A percentile compares a stretch with the other conserved stretches of the same genome.
Evolutionary conservation across 2,329 filamentous ascomycete species (phyloP).

Genomic region (Sporothrix euskadiensis): DNA sequence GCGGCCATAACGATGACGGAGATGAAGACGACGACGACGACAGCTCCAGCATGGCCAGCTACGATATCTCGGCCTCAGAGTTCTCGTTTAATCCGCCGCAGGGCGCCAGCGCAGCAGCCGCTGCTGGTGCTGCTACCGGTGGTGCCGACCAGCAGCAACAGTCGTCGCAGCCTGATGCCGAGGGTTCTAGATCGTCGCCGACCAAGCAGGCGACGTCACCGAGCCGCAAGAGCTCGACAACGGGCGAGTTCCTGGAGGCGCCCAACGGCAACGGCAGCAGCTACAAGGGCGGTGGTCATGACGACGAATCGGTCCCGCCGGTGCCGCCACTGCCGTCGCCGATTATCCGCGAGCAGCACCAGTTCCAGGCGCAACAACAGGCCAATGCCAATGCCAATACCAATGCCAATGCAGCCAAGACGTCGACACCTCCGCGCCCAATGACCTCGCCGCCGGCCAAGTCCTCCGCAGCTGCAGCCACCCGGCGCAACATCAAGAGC

Average conservation of each 20-base stretch:
- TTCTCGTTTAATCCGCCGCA: slow-evolving; percentile 56
- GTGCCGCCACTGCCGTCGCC: slow-evolving; percentile 55
- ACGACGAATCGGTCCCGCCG: slow-evolving; percentile 51
- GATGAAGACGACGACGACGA: slow-evolving; percentile 46
- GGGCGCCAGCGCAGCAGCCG: neutral
- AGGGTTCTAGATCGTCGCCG: neutral
- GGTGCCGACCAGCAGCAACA: slow-evolving; percentile 8
- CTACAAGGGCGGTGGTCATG: slow-evolving; percentile 34
- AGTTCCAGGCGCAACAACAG: slow-evolving; percentile 23
- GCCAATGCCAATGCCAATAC: slow-evolving; percentile 11
- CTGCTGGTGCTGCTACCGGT: neutral
- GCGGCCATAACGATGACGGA: slow-evolving; percentile 31
- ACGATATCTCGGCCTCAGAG: slow-evolving; percentile 67
- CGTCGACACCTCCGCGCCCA: neutral
- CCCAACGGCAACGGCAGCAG: slow-evolving; percentile 13
- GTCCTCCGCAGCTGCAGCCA: slow-evolving; percentile 27
- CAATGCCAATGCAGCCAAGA: slow-evolving; percentile 13
- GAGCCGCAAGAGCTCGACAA: slow-evolving; percentile 19
- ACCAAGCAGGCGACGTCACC: neutral
- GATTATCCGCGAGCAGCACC: slow-evolving; percentile 33
- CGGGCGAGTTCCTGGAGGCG: slow-evolving; percentile 22
- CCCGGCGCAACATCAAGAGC: slow-evolving; percentile 46
- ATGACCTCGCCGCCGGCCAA: slow-evolving; percentile 23
- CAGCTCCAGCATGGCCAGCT: slow-evolving; percentile 68
- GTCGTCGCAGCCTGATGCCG: neutral